These are phyloP conservation scores for Triticum aestivum DNA, from an alignment of 176 grass and related monocot genomes.

Conservation along the genomic window DNA sequence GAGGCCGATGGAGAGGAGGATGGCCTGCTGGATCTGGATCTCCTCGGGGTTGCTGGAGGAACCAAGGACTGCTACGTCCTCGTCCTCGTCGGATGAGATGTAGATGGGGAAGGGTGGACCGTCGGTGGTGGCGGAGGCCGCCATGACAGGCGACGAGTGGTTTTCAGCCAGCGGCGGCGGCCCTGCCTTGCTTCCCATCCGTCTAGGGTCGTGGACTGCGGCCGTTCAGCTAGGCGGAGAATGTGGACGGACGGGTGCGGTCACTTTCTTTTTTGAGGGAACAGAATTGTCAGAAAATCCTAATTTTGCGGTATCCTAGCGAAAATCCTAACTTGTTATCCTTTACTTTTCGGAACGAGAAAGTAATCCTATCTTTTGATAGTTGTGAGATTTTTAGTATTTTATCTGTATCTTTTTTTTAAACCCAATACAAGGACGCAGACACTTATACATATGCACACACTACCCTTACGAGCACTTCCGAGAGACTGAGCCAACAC, in stretches of 20 bases:
- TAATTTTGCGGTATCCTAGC: too few species aligned
- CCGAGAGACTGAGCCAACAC: too few species aligned
- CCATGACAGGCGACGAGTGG: background rate
- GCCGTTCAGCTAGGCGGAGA: background rate
- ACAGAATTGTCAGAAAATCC: too few species aligned
- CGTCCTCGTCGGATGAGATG: conserved; percentile 1
- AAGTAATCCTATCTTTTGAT: too few species aligned
- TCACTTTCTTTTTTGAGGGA: too few species aligned
- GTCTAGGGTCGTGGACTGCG: background rate
- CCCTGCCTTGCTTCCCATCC: background rate
- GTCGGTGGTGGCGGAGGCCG: background rate
- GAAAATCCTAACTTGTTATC: too few species aligned
- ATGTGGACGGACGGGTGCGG: background rate
- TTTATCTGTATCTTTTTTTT: too few species aligned
- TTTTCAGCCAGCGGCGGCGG: background rate
- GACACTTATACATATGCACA: too few species aligned
- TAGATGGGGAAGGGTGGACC: background rate
- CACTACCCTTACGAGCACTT: too few species aligned
- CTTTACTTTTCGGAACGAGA: too few species aligned
- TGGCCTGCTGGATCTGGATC: conserved; percentile 12
- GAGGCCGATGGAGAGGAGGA: background rate
- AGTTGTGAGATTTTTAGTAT: too few species aligned
- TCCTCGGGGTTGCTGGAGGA: background rate
- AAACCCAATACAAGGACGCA: too few species aligned
- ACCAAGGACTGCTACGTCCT: background rate